Evolutionary conservation across 2,329 filamentous ascomycete genomes (phyloP), one percentile per base, ranked within the genome.

Genomic region (Claviceps purpurea): DNA sequence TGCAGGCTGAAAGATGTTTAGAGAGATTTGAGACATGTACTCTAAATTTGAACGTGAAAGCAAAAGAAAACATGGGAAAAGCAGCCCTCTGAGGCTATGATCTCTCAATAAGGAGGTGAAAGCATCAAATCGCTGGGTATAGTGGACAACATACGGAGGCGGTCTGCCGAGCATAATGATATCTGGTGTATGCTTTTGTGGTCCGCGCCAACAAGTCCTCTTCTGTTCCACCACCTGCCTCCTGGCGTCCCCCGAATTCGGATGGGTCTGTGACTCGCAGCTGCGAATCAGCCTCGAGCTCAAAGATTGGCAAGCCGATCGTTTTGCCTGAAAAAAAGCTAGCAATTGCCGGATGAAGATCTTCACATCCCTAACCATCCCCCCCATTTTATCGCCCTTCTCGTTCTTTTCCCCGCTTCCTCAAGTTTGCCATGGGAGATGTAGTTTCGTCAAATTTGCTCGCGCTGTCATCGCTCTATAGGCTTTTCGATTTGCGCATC

Each of bases 381-480:
- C 3, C 30, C 30, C 3, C 14, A 1, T 20, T 46, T 47, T 16
- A 10, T 16, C 10, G 4, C 22, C 13, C 13, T 6, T 18, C n/a
- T 18, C 1, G 1, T 2, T 20, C 5, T n/a, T 40, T 4, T 39
- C 13, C 10, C 14, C 24, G n/a, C n/a, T 18, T 30, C 10, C 22
- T 45, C 43, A 10, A 2, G n/a, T n/a, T 26, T 26, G 43, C 24
- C 11, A 43, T 8, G 20, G 13, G 11, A 43, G 20, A 7, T 14
- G 14, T 8, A 14, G 42, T 24, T 16, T 14, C 20, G 4, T 34
- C 30, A 13, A 34, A 38, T 30, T 38, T 8, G 30, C 4, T 22
- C 10, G 16, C 38, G 24, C 1, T 30, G 37, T 66, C 56, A 65
- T 56, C 61, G 60, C 48, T 57, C 54, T 46, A 52, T 52, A 47